Percentiles rank a stretch among this genome's conserved stretches.
phyloP scores from a whole-genome alignment of 805 yeast genomes.

The Kurtzmaniella cleridarum region DNA sequence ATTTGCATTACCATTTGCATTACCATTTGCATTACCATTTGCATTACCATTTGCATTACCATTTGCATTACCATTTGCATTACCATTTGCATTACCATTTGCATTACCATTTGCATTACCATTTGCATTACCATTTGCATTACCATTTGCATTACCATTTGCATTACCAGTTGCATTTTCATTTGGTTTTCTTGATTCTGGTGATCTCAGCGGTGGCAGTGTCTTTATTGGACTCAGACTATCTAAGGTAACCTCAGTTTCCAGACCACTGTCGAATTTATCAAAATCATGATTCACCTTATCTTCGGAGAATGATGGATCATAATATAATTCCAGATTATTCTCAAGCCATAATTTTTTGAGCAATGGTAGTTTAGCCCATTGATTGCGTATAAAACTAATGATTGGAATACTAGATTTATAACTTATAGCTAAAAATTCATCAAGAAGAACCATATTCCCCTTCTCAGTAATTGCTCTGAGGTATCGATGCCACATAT shows the following conservation, averaged over 20 bases:
- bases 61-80: too few species aligned
- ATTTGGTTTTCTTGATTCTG: neutral
- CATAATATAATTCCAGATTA: constrained; percentile 5
- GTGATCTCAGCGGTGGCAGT: constrained; percentile 3
- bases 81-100: too few species aligned
- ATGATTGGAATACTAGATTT: constrained; percentile 12
- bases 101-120: too few species aligned
- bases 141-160: neutral
- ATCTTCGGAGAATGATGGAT: constrained; percentile 1
- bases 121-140: neutral
- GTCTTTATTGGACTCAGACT: constrained; percentile 5
- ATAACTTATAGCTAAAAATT: constrained; percentile 11
- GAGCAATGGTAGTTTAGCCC: constrained; percentile 19
- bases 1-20: constrained; percentile 1
- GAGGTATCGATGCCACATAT: constrained; percentile 17
- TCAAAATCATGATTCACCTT: neutral
- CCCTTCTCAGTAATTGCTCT: constrained; percentile 6
- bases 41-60: neutral
- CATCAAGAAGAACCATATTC: constrained; percentile 15
- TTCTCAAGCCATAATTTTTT: constrained; percentile 10
- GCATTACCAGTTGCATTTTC: neutral
- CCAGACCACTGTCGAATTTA: neutral
- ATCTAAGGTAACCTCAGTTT: constrained; percentile 1
- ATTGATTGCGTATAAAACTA: constrained; percentile 11
- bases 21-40: neutral